Conservation (phyloP, 257 asterid species). For the Perilla frutescens region DNA sequence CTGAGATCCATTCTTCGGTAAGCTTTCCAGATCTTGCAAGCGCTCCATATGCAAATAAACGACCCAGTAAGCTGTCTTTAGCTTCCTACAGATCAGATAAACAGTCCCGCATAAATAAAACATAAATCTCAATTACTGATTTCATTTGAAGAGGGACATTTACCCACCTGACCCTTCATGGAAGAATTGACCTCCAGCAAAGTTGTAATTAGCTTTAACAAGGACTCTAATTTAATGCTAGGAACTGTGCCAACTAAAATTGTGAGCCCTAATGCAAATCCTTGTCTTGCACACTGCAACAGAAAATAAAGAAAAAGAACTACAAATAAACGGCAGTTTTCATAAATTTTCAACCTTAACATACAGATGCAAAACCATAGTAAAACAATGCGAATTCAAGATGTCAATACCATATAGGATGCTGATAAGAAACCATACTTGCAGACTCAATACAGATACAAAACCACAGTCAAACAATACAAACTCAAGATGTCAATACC, state of each 20-base stretch:
- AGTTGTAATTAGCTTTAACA: constrained; percentile 73
- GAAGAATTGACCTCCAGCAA: constrained; percentile 88
- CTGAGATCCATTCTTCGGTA: constrained; percentile 61
- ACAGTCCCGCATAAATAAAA: constrained; percentile 32
- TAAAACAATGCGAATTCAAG: neutral
- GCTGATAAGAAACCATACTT: neutral
- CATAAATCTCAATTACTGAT: constrained; percentile 14
- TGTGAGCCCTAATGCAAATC: constrained; percentile 90
- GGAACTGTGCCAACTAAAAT: constrained; percentile 68
- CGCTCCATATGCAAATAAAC: constrained; percentile 96
- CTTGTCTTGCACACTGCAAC: constrained; percentile 97
- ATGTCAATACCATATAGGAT: neutral
- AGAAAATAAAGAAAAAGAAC: constrained; percentile 11
- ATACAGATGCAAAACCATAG: neutral
- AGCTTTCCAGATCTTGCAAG: constrained; percentile 92
- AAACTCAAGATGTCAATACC: neutral
- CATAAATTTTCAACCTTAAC: neutral
- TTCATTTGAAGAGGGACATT: constrained; percentile 5
- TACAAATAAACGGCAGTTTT: constrained; percentile 21
- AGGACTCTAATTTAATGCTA: constrained; percentile 72
- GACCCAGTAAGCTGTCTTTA: constrained; percentile 84
- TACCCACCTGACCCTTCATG: constrained; percentile 97
- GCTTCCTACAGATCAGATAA: constrained; percentile 67
- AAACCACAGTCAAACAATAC: neutral
- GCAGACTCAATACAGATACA: neutral